Conservation (phyloP, 768 basidiomycete species). For the Dioszegia hungarica region DNA sequence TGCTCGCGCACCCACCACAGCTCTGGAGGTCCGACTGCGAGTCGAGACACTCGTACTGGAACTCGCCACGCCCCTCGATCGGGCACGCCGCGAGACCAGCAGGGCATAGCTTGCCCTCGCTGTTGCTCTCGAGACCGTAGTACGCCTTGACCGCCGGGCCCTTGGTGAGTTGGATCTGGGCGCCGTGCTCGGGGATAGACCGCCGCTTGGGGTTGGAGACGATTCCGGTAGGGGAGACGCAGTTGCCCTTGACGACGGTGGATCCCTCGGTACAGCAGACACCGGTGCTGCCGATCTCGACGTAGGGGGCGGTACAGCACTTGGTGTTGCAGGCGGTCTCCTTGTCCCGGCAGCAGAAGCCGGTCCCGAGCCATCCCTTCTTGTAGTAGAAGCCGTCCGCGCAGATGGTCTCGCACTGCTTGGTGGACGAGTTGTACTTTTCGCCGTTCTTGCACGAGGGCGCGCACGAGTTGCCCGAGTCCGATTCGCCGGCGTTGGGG, state of each 20-base stretch:
- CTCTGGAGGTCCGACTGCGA: constrained; percentile 60
- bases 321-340: constrained; percentile 22
- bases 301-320: constrained; percentile 21
- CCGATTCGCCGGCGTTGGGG: constrained; percentile 10
- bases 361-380: constrained; percentile 11
- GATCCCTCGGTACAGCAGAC: constrained; percentile 14
- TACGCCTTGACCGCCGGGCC: neutral
- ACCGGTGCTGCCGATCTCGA: constrained; percentile 14
- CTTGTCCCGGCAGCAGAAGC: constrained; percentile 23
- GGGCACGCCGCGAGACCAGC: constrained; percentile 39
- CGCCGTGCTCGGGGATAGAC: neutral
- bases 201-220: neutral
- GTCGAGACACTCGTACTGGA: constrained; percentile 55
- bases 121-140: constrained; percentile 28
- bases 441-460: constrained; percentile 8
- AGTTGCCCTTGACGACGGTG: constrained; percentile 18
- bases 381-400: constrained; percentile 22
- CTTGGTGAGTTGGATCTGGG: neutral
- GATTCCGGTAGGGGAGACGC: constrained; percentile 13
- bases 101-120: constrained; percentile 36
- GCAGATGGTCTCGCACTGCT: constrained; percentile 23
- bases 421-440: constrained; percentile 18
- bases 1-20: constrained; percentile 69
- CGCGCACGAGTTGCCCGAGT: constrained; percentile 10
- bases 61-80: constrained; percentile 14